A percentile compares a stretch with the other conserved stretches of the same genome.
These are phyloP conservation scores for Blastobotrys attinorum DNA, from an alignment of 805 yeast species.

Conservation along the genomic window DNA sequence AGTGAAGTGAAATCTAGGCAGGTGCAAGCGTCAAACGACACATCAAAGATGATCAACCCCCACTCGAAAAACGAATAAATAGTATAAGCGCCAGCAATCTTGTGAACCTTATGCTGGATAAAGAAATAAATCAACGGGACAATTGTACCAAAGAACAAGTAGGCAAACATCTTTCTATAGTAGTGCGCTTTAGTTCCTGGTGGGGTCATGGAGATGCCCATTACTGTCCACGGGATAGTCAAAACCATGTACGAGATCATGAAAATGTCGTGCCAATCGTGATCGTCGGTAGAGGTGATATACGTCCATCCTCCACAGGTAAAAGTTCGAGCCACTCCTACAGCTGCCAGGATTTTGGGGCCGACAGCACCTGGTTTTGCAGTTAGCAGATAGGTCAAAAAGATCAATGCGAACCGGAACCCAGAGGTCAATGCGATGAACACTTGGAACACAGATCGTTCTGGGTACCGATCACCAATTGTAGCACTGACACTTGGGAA, in stretches of 20 bases:
- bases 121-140: conserved; percentile 83
- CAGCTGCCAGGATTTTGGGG: conserved; percentile 31
- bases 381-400: conserved; percentile 38
- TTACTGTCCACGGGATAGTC: conserved; percentile 85
- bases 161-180: conserved; percentile 45
- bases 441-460: conserved; percentile 84
- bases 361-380: conserved; percentile 31
- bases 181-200: conserved; percentile 37
- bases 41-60: conserved; percentile 76
- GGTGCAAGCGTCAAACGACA: conserved; percentile 78
- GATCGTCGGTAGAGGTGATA: conserved; percentile 94
- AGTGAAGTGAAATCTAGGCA: conserved; percentile 59
- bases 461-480: conserved; percentile 96
- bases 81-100: conserved; percentile 89
- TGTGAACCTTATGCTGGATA: conserved; percentile 86
- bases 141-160: conserved; percentile 59
- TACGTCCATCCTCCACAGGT: conserved; percentile 99
- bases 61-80: conserved; percentile 93
- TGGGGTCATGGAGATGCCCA: conserved; percentile 48
- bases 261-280: conserved; percentile 90
- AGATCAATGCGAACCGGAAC: conserved; percentile 69
- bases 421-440: conserved; percentile 90
- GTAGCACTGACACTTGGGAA: conserved; percentile 96
- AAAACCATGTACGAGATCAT: conserved; percentile 86
- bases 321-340: conserved; percentile 80